Evolutionary conservation across 305 asterid genomes (phyloP).

Genomic region (Fraxinus xanthoxyloides): DNA sequence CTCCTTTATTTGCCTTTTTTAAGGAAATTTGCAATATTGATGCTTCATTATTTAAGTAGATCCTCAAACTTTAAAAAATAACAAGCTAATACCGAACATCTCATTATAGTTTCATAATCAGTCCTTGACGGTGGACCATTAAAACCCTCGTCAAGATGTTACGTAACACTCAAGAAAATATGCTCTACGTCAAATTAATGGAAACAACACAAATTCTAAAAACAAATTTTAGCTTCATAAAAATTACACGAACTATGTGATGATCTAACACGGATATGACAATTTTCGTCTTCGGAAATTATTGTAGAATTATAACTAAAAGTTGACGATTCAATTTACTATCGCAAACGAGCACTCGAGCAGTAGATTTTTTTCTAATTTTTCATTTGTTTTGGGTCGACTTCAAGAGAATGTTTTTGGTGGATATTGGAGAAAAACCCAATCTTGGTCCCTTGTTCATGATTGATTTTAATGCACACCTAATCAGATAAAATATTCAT

Average conservation of each 20-base stretch:
- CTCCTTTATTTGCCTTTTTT: neutral
- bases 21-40: too few relatives aligned
- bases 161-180: neutral
- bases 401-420: neutral
- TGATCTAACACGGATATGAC: neutral
- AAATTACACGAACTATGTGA: neutral
- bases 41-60: neutral
- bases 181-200: neutral
- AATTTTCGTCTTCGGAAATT: neutral
- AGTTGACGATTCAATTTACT: neutral
- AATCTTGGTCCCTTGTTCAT: neutral
- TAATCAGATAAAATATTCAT: constrained; percentile 16
- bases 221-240: neutral
- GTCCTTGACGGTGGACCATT: neutral
- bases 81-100: neutral
- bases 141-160: neutral
- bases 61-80: neutral
- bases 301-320: neutral
- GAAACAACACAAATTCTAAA: too few relatives aligned
- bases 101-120: neutral
- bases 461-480: constrained; percentile 3
- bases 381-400: neutral
- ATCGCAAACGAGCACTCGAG: neutral
- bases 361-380: too few relatives aligned
- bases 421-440: neutral